Base-by-base conservation (phyloP, 306 rosid genomes). In the Pyrus betulifolia region DNA sequence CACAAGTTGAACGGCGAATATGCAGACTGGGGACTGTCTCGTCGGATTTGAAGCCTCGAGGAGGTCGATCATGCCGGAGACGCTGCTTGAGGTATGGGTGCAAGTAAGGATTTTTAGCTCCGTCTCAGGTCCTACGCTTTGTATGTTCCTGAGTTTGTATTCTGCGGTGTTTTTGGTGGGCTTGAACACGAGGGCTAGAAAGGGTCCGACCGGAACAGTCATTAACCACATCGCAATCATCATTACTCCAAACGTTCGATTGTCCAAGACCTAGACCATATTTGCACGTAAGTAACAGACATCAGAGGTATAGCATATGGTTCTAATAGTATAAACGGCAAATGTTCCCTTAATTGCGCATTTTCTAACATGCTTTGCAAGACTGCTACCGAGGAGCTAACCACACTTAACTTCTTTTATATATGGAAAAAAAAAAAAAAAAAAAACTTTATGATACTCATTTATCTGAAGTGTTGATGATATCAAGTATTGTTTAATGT, bases 41-140 rank as follows among this genome's bases (percentile, higher is more conserved):
- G 78, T 66, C 33, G 90, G 81, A 73, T 79, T 79, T 4, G 86
- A 78, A 80, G 84, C 84, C 40, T 67, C 82, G 8, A 84, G 78
- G 66, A 86, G 85, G 74, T 76, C 76, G 31, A 79, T 31, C 8
- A 86, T 17, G 68, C 90, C 81, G 10, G 74, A 76, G 2, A 82
- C 85, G 49, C 81, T 82, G 19, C 74, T 79, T 38, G 83, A 71
- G 70, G 78, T 70, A 33, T 81, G 78, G 42, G 85, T 76, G 54
- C 87, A 84, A 6, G 85, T 82, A 13, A 86, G 82, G 57, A 86
- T 80, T 51, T 76, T 74, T 33, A 86, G 75, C 68, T 78, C 84
- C 2, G 80, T 27, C n/a, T 76, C 76, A 8, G 78, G 67, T 57
- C 45, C 77, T 52, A 84, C 17, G 80, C 82, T 79, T 54, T 81